Base-by-base conservation (phyloP, 2,329 filamentous ascomycete genomes). In the Chaetomium strumarium region DNA sequence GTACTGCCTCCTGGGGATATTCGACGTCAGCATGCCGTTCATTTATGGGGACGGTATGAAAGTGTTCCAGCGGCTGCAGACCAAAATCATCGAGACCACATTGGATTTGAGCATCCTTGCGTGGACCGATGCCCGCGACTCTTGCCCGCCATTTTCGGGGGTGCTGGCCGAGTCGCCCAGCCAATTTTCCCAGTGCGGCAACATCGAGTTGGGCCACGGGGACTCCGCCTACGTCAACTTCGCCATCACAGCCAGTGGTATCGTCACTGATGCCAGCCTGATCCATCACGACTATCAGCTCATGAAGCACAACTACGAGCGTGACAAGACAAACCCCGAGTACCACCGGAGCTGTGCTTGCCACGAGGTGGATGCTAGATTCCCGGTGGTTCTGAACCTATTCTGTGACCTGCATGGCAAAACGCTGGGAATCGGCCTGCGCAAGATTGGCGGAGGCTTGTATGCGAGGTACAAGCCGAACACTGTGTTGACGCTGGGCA, bases 21-120 rank as follows among this genome's bases (percentile, higher is more conserved):
- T 53, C 10, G 37, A 41, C 17, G 46, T 53, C 5, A 34, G 45
- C 37, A n/a, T 53, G 31, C 20, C 46, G 11, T 29, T 53, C 2
- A 44, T 45, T 13, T 53, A 53, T 29, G 51, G 51, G 2, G 51
- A 53, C 20, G 51, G 51, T 2, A 7, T 10, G 8, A 49, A 49
- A 14, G 46, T 39, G 0, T 53, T 49, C 10, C 3, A 9, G 14
- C 30, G 46, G 1, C 24, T 53, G 11, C 51, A 53, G 33, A 16
- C 12, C 8, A 17, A 14, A 2, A 49, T 53, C 8, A 1, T 49
- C 7, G 33, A 42, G 20, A 33, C 30, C 3, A 47, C 39, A 6
- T 7, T 31, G 0, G 50, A 53, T 11, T 12, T 38, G 30, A 49
- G 41, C 20, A 46, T 53, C n/a, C 46, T 53, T 33, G 45, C 36